These are phyloP conservation scores for Wallemia ichthyophaga DNA, from an alignment of 1,284 basidiomycete genomes.

Conservation along the genomic window DNA sequence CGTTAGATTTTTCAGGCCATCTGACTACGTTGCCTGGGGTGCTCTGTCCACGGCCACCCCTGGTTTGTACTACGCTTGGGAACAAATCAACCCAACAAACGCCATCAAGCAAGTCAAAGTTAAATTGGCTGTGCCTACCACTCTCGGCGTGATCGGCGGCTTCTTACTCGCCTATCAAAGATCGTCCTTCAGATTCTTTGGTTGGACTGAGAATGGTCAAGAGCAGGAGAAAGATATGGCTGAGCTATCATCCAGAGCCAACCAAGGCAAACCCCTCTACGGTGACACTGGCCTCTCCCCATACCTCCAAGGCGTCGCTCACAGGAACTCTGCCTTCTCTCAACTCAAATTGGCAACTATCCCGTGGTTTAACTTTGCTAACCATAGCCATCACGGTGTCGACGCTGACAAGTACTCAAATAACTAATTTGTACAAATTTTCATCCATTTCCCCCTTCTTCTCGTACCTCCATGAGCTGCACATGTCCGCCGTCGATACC, in stretches of 20 bases:
- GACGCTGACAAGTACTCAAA: slow-evolving; percentile 43
- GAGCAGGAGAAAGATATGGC: slow-evolving; percentile 44
- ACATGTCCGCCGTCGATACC: neutral
- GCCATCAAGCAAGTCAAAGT: neutral
- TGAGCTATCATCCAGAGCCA: slow-evolving; percentile 39
- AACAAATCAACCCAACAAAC: neutral
- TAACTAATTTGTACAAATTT: slow-evolving; percentile 1
- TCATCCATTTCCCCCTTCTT: too few relatives aligned
- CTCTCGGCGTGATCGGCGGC: slow-evolving; percentile 46
- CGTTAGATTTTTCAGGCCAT: slow-evolving; percentile 56
- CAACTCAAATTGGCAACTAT: slow-evolving; percentile 38
- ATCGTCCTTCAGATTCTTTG: slow-evolving; percentile 77
- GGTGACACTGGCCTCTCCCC: slow-evolving; percentile 49
- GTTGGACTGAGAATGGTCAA: slow-evolving; percentile 67
- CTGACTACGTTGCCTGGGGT: slow-evolving; percentile 65
- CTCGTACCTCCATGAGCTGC: too few relatives aligned
- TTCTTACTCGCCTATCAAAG: slow-evolving; percentile 83
- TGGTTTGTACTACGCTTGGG: slow-evolving; percentile 37
- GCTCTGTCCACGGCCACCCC: slow-evolving; percentile 51
- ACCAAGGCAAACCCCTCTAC: slow-evolving; percentile 49
- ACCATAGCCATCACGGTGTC: slow-evolving; percentile 59
- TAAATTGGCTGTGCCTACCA: slow-evolving; percentile 19
- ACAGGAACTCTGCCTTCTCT: slow-evolving; percentile 70
- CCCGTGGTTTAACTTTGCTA: slow-evolving; percentile 63
- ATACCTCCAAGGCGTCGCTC: slow-evolving; percentile 67